phyloP scores from a whole-genome alignment of 345 rosid species.

The Euphorbia lathyris region DNA sequence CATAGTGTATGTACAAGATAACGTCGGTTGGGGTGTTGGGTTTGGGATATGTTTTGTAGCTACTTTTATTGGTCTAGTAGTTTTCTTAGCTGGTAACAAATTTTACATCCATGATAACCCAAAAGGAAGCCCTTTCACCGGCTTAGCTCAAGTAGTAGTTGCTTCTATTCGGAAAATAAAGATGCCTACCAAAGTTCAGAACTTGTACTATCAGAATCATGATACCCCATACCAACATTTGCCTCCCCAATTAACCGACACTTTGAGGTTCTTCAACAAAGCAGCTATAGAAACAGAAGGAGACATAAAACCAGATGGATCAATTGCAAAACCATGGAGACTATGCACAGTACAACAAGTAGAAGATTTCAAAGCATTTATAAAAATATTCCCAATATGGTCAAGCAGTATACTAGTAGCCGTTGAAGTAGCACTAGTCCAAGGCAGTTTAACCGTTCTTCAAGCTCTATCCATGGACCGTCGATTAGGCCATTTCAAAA shows the following conservation, averaged over 20 bases:
- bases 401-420: not conserved
- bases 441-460: not conserved
- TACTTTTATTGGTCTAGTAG: slow-evolving; percentile 31
- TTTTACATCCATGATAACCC: slow-evolving; percentile 23
- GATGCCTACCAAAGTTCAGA: slow-evolving; percentile 12
- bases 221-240: not conserved
- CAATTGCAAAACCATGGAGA: not conserved
- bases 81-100: slow-evolving; percentile 38
- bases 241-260: not conserved
- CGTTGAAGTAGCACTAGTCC: not conserved
- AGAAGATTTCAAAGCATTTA: not conserved
- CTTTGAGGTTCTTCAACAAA: not conserved
- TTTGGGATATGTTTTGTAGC: slow-evolving; percentile 35
- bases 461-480: not conserved
- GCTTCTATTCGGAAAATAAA: not conserved
- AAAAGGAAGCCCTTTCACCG: not conserved
- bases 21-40: slow-evolving; percentile 48
- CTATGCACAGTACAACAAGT: not conserved
- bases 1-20: slow-evolving; percentile 43
- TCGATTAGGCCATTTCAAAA: not conserved
- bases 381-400: not conserved
- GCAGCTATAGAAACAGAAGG: not conserved
- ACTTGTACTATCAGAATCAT: slow-evolving; percentile 28
- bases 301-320: not conserved
- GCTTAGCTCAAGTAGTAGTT: not conserved